These are phyloP conservation scores for Tilletia indica DNA, from an alignment of 1,284 basidiomycete genomes.

Conservation along the genomic window DNA sequence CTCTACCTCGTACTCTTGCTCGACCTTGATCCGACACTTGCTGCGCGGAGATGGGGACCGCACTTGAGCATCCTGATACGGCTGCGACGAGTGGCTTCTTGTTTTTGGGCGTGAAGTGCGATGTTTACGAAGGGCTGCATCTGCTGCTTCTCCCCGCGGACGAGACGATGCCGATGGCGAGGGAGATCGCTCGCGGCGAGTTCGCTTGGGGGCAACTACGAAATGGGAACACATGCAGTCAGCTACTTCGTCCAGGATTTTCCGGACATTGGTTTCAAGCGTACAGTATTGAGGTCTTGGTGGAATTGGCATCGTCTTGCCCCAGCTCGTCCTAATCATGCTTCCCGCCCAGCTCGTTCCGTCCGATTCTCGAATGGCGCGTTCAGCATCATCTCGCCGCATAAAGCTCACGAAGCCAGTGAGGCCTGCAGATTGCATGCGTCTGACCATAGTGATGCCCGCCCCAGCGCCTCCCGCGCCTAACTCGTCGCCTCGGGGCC, in stretches of 20 bases:
- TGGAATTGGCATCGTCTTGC: conserved; percentile 85
- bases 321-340: conserved; percentile 84
- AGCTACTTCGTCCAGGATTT: background rate
- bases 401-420: conserved; percentile 96
- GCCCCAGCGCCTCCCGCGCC: conserved; percentile 59
- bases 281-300: conserved; percentile 67
- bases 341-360: conserved; percentile 88
- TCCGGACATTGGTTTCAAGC: conserved; percentile 59
- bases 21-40: background rate
- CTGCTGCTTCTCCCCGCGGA: background rate
- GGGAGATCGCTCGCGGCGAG: conserved; percentile 12
- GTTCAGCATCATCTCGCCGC: conserved; percentile 84
- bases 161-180: conserved; percentile 11
- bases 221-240: background rate
- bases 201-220: conserved; percentile 17
- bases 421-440: conserved; percentile 69
- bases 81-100: background rate
- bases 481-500: conserved; percentile 35
- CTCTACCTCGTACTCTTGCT: background rate
- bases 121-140: conserved; percentile 9
- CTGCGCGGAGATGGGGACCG: conserved; percentile 1
- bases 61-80: background rate
- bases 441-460: conserved; percentile 70
- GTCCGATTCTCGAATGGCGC: conserved; percentile 79
- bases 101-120: conserved; percentile 13